Evolutionary conservation across 371 early-diverging fungal genomes (phyloP).

Genomic region (Actinomortierella wolfii): DNA sequence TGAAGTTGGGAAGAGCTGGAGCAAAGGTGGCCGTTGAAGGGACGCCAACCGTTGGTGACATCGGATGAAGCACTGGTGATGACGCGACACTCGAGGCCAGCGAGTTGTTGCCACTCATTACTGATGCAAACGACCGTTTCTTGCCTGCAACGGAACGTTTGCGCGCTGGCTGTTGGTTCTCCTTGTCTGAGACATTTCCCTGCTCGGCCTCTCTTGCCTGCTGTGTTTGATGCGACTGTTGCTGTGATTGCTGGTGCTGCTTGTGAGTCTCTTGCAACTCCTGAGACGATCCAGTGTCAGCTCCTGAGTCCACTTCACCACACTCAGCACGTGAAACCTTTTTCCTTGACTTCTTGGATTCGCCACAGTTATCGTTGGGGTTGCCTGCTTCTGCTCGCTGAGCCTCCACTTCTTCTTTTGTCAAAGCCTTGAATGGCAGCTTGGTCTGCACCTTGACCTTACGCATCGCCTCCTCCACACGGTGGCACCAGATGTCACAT

Average conservation of each 20-base stretch:
- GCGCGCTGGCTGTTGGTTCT: conserved; percentile 13
- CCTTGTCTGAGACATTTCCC: conserved; percentile 36
- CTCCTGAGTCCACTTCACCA: conserved; percentile 20
- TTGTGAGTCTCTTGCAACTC: conserved; percentile 2
- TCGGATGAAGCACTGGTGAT: conserved; percentile 43
- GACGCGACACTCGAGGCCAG: too few species aligned
- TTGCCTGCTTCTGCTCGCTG: neutral
- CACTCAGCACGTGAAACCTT: conserved; percentile 22
- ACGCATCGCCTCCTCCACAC: conserved; percentile 45
- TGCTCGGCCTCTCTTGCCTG: conserved; percentile 33
- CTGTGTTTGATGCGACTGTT: conserved; percentile 4
- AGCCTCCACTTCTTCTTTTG: conserved; percentile 19
- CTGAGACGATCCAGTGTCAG: conserved; percentile 20
- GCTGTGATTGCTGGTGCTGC: too few species aligned
- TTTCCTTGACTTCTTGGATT: conserved; percentile 9
- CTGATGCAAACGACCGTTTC: conserved; percentile 19
- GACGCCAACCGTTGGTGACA: neutral
- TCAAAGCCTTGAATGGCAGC: conserved; percentile 37
- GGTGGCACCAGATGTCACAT: conserved; percentile 72
- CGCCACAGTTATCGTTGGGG: conserved; percentile 7
- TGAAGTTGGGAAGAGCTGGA: too few species aligned
- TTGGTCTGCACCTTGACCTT: conserved; percentile 42
- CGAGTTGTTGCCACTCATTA: conserved; percentile 6
- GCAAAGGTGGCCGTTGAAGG: too few species aligned
- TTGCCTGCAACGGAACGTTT: conserved; percentile 3